These are phyloP conservation scores for Cordyceps fumosorosea DNA, from an alignment of 2,329 filamentous ascomycete genomes.

Conservation along the genomic window DNA sequence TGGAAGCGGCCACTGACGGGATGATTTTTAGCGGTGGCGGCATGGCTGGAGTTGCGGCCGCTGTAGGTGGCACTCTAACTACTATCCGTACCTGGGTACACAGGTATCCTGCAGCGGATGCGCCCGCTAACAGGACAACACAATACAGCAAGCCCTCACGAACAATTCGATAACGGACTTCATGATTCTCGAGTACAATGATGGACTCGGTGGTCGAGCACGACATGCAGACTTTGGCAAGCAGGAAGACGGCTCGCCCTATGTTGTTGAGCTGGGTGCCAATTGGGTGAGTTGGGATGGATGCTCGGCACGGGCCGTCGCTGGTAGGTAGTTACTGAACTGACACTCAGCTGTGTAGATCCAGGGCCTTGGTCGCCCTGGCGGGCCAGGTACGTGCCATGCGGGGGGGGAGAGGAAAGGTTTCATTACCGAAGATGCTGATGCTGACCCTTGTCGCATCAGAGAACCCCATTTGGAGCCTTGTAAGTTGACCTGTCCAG, in stretches of 20 bases:
- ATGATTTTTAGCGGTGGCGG: constrained; percentile 9
- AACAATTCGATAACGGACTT: constrained; percentile 59
- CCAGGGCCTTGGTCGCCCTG: constrained; percentile 18
- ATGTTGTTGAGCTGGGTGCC: constrained; percentile 57
- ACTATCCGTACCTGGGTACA: too few species aligned
- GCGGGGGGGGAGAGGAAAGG: too few species aligned
- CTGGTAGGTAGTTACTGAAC: neutral
- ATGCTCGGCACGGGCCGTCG: neutral
- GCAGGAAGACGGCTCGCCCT: constrained; percentile 41
- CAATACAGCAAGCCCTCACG: constrained; percentile 43
- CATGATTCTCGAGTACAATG: constrained; percentile 57
- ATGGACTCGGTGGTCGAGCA: constrained; percentile 56
- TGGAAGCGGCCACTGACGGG: neutral
- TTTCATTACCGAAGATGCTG: too few species aligned
- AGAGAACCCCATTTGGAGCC: constrained; percentile 57
- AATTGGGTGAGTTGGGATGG: constrained; percentile 47
- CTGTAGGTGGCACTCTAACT: neutral
- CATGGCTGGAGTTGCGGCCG: constrained; percentile 13
- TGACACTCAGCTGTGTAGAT: neutral
- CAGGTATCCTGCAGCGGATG: neutral
- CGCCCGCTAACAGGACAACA: neutral
- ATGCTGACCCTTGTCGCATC: constrained; percentile 17
- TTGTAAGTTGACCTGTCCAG: constrained; percentile 21
- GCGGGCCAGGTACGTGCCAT: constrained; percentile 19
- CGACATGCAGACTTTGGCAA: constrained; percentile 51